Evolutionary conservation across 768 basidiomycete genomes (phyloP).

Genomic region (Phylloporus scabripes): DNA sequence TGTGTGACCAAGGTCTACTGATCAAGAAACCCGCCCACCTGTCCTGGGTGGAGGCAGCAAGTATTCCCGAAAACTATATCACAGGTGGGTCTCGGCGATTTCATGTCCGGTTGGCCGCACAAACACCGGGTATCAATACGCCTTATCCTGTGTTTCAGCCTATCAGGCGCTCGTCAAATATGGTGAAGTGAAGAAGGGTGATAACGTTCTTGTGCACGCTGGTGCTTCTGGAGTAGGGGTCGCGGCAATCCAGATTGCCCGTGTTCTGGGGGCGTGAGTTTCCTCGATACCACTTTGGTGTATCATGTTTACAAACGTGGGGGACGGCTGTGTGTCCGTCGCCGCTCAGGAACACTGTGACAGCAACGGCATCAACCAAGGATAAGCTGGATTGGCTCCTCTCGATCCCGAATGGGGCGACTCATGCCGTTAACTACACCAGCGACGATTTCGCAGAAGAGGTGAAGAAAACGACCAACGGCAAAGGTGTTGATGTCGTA

Average conservation of each 20-base stretch:
- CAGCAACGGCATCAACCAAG: slow-evolving; percentile 79
- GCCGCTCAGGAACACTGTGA: slow-evolving; percentile 54
- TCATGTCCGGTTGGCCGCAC: slow-evolving; percentile 4
- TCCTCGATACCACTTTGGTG: slow-evolving; percentile 2
- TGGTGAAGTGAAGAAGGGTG: slow-evolving; percentile 61
- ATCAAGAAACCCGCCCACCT: slow-evolving; percentile 69
- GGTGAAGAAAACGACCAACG: slow-evolving; percentile 60
- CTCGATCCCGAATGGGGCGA: slow-evolving; percentile 60
- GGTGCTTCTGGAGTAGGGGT: slow-evolving; percentile 89
- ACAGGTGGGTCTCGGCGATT: slow-evolving; percentile 51
- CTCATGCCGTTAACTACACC: slow-evolving; percentile 79
- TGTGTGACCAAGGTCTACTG: slow-evolving; percentile 57
- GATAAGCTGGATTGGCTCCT: slow-evolving; percentile 79
- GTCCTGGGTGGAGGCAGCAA: slow-evolving; percentile 80
- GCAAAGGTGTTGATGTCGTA: slow-evolving; percentile 74
- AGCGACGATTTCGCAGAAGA: slow-evolving; percentile 73
- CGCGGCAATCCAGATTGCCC: slow-evolving; percentile 83
- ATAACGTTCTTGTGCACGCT: slow-evolving; percentile 83
- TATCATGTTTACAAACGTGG: neutral
- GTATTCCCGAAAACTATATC: slow-evolving; percentile 82
- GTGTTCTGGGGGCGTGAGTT: slow-evolving; percentile 66
- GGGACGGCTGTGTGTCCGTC: slow-evolving; percentile 7
- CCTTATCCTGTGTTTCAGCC: slow-evolving; percentile 32
- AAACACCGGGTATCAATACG: slow-evolving; percentile 4
- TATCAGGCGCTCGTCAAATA: slow-evolving; percentile 62